These are phyloP conservation scores for Eucalyptus pauciflora DNA, from an alignment of 345 rosid genomes.

Conservation along the genomic window DNA sequence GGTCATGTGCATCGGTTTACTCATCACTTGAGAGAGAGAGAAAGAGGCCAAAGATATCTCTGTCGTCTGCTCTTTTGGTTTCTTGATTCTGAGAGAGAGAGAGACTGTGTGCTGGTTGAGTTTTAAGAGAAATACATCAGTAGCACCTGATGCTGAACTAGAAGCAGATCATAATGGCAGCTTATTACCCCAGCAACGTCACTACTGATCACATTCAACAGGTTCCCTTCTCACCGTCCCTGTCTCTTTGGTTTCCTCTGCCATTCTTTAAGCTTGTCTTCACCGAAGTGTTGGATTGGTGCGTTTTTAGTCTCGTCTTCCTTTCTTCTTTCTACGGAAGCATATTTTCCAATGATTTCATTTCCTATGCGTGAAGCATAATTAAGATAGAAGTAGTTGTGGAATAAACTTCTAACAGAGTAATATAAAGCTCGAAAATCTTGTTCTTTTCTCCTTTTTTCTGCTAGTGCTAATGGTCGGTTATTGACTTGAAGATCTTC, in stretches of 20 bases:
- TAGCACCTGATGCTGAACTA: slow-evolving; percentile 85
- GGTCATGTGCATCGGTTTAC: not conserved
- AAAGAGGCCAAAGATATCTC: not conserved
- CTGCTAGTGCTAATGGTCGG: not conserved
- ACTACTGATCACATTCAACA: slow-evolving; percentile 98
- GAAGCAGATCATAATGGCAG: slow-evolving; percentile 99
- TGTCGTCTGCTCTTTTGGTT: not conserved
- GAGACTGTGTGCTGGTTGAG: not conserved
- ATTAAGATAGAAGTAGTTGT: not conserved
- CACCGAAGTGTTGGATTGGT: not conserved
- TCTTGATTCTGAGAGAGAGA: not conserved
- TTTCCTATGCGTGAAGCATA: not conserved
- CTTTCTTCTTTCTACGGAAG: not conserved
- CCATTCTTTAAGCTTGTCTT: not conserved
- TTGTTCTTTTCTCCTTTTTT: not conserved
- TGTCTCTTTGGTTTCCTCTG: not conserved
- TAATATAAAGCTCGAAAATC: not conserved
- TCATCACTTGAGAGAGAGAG: not conserved
- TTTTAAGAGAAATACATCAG: slow-evolving; percentile 9
- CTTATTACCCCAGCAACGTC: slow-evolving; percentile 94
- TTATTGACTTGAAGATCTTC: not conserved
- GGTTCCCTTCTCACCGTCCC: slow-evolving; percentile 22
- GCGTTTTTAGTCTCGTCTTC: not conserved
- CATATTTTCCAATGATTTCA: not conserved
- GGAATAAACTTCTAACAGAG: not conserved